Evolutionary conservation across 2,329 filamentous ascomycete genomes (phyloP).

Genomic region (Ceratocystis ficicola): DNA sequence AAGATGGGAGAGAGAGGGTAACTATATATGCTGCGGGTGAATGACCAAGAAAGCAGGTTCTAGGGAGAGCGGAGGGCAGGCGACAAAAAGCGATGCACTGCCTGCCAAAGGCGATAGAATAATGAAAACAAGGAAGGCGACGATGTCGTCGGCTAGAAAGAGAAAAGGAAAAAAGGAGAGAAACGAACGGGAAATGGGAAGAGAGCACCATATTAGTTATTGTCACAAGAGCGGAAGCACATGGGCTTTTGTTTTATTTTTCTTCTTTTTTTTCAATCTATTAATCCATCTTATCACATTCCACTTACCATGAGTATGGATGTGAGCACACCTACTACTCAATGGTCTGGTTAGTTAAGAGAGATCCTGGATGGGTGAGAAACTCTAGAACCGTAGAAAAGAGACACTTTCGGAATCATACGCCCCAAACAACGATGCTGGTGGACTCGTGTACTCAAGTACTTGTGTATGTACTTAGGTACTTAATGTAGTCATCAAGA

Average conservation of each 20-base stretch:
- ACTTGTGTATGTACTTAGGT: neutral
- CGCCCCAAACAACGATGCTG: neutral
- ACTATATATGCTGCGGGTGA: neutral
- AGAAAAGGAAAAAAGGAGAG: neutral
- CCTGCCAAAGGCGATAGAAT: neutral
- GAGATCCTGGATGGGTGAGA: constrained; percentile 5
- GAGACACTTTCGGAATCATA: constrained; percentile 9
- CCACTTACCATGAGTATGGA: neutral
- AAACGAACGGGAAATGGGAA: neutral
- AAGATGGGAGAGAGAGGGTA: neutral
- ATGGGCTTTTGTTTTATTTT: neutral
- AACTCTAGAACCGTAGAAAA: constrained; percentile 1
- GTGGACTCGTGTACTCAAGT: neutral
- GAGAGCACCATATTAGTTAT: neutral
- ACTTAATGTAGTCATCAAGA: neutral
- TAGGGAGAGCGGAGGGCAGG: neutral
- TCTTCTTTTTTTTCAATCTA: neutral
- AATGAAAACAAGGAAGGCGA: neutral
- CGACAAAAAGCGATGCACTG: neutral
- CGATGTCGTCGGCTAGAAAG: neutral
- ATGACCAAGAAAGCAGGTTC: neutral
- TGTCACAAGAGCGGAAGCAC: neutral
- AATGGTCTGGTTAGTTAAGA: neutral
- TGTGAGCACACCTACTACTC: neutral
- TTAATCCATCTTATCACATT: neutral